Conservation (phyloP, 2,329 filamentous ascomycete species). For the Plectosphaerella cucumerina region DNA sequence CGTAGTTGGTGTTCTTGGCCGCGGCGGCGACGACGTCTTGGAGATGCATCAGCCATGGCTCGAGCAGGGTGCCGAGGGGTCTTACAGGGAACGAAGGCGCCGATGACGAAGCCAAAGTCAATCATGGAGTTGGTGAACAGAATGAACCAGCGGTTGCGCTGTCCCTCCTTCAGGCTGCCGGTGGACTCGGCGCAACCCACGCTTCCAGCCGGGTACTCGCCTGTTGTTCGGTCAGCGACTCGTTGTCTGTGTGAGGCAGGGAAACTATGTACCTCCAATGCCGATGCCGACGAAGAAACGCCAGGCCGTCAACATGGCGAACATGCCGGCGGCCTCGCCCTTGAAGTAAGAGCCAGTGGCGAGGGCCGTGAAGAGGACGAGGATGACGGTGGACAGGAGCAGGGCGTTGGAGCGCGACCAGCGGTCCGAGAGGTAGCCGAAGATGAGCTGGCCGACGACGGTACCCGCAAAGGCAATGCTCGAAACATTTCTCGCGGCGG, state of each 20-base stretch:
- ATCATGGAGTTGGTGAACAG: slow-evolving; percentile 88
- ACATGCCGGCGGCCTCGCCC: slow-evolving; percentile 65
- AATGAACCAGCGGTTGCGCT: slow-evolving; percentile 87
- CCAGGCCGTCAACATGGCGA: slow-evolving; percentile 74
- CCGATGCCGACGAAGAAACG: slow-evolving; percentile 78
- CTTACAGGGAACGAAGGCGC: slow-evolving; percentile 65
- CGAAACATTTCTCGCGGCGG: slow-evolving; percentile 68
- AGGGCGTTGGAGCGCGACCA: slow-evolving; percentile 83
- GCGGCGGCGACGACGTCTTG: slow-evolving; percentile 49
- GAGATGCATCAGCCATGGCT: background rate
- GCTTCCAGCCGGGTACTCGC: slow-evolving; percentile 78
- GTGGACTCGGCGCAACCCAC: slow-evolving; percentile 82
- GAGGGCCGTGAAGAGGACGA: slow-evolving; percentile 81
- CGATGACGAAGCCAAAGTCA: slow-evolving; percentile 76
- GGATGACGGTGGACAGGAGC: slow-evolving; percentile 73
- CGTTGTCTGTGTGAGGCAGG: background rate
- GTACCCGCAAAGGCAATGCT: slow-evolving; percentile 85
- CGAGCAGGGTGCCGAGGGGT: background rate
- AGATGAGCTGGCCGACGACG: slow-evolving; percentile 74
- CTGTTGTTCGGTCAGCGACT: slow-evolving; percentile 15
- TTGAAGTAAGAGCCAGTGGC: slow-evolving; percentile 72
- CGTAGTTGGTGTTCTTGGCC: slow-evolving; percentile 57
- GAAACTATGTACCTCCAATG: slow-evolving; percentile 57
- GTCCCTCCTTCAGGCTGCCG: slow-evolving; percentile 74
- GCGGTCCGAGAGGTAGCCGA: slow-evolving; percentile 77